These are phyloP conservation scores for Candida qinlingensis DNA, from an alignment of 805 yeast species.

Conservation along the genomic window DNA sequence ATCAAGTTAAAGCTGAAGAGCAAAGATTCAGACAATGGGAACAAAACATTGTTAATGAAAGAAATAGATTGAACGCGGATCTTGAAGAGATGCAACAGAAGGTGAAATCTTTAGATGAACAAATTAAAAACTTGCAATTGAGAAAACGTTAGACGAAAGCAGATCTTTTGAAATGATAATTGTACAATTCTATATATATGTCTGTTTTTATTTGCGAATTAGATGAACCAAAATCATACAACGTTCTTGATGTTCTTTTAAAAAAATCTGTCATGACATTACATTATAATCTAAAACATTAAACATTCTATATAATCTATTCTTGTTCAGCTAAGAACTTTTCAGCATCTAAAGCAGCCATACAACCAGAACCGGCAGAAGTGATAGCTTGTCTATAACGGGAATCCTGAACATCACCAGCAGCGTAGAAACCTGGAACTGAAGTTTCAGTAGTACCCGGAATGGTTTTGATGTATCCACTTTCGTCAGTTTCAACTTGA, in stretches of 20 bases:
- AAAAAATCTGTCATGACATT: neutral
- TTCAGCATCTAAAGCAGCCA: slow-evolving; percentile 98
- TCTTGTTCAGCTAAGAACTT: slow-evolving; percentile 63
- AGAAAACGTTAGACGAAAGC: slow-evolving; percentile 36
- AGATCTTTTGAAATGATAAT: too few species aligned
- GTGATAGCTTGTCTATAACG: slow-evolving; percentile 98
- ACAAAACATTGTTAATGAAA: slow-evolving; percentile 89
- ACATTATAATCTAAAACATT: neutral
- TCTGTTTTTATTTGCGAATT: too few species aligned
- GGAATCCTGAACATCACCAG: slow-evolving; percentile 98
- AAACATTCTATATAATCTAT: slow-evolving; percentile 14
- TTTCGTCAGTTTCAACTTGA: slow-evolving; percentile 75
- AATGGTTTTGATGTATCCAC: slow-evolving; percentile 81
- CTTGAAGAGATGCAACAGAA: slow-evolving; percentile 82
- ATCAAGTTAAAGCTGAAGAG: slow-evolving; percentile 94
- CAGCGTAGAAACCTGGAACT: slow-evolving; percentile 90
- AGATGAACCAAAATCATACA: too few species aligned
- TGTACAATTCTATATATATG: too few species aligned
- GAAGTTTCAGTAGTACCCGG: slow-evolving; percentile 90
- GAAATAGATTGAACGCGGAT: slow-evolving; percentile 90
- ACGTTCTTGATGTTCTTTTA: too few species aligned
- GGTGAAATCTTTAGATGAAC: slow-evolving; percentile 69
- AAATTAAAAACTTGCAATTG: slow-evolving; percentile 57
- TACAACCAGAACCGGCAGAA: slow-evolving; percentile 99
- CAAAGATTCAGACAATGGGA: slow-evolving; percentile 99